Base-by-base conservation (phyloP, 2,329 filamentous ascomycete species). In the Fusarium sp. region DNA sequence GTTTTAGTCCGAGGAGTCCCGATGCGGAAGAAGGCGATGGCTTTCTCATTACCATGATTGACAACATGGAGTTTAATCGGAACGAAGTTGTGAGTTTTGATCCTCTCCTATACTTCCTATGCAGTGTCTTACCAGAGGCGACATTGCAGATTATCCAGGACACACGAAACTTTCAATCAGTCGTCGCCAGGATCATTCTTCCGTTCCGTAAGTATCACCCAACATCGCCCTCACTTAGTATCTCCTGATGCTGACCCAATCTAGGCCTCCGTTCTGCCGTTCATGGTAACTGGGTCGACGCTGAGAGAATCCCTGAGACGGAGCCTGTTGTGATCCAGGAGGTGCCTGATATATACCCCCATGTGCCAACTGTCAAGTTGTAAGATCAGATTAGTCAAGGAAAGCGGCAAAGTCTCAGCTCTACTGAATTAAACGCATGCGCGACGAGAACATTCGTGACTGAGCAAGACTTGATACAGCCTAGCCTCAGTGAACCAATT, bases 41-140 rank as follows among this genome's bases (percentile, higher is more conserved):
- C 9, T 51, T 51, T 3, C 31, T 51, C 13, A 51, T 51, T 18
- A 51, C 48, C 13, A 51, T 51, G 48, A 39, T 51, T 51, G 48
- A 51, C 6, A 51, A 51, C 27, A n/a, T 34, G 16, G 27, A 15
- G 18, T 28, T 36, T 2, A 51, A 51, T 15, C 48, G 48, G 7
- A 51, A 51, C 13, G 48, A 51, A 15, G 48, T 51, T 16, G 48
- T 39, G 15, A 9, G 48, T 47, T 11, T 18, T 10, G 5, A 18
- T 5, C 39, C n/a, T 37, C 5, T 37, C 5, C 9, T 15, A 12
- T 8, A 15, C 40, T 41, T 11, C 2, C 31, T 23, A 23, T 18
- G 18, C 18, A 23, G 18, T 23, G 4, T 23, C 18, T 23, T 23
- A 23, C 18, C 18, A 3, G 18, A 23, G 3, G 18, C 18, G 18